Conservation (phyloP, 78 protist genomes). For the Dictyostelium firmibasis region DNA sequence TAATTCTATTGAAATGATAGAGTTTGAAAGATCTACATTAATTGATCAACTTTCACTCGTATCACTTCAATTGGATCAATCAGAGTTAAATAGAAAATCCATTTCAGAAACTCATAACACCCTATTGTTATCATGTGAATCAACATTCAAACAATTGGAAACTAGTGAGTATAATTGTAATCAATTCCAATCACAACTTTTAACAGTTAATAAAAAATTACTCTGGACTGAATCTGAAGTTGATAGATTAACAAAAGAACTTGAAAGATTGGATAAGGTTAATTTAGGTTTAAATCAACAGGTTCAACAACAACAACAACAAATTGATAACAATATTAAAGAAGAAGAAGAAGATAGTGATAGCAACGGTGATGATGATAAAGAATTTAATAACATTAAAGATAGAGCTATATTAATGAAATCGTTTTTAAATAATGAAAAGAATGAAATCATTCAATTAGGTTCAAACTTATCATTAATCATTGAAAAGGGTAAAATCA, state of each 20-base stretch:
- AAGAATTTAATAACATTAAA: not conserved
- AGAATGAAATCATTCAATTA: constrained; percentile 21
- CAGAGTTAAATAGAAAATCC: not conserved
- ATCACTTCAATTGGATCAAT: not conserved
- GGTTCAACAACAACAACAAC: not conserved
- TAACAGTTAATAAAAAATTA: constrained; percentile 6
- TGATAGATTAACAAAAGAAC: constrained; percentile 69
- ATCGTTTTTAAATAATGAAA: not conserved
- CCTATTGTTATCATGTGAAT: not conserved
- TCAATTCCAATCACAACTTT: constrained; percentile 26
- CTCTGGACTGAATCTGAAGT: constrained; percentile 62
- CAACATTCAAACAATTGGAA: constrained; percentile 9
- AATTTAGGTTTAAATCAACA: not conserved
- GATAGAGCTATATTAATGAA: constrained; percentile 5
- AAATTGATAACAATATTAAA: not conserved
- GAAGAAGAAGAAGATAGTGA: not conserved
- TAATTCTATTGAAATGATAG: not conserved
- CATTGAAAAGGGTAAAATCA: constrained; percentile 18
- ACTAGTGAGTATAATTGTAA: constrained; percentile 29
- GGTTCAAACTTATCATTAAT: not conserved
- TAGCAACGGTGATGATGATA: not conserved
- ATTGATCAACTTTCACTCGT: not conserved
- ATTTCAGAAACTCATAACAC: not conserved
- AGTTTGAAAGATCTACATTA: not conserved
- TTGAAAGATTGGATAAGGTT: constrained; percentile 26